Base-by-base conservation (phyloP, 164 flowering plant genomes). In the Vitis riparia region DNA sequence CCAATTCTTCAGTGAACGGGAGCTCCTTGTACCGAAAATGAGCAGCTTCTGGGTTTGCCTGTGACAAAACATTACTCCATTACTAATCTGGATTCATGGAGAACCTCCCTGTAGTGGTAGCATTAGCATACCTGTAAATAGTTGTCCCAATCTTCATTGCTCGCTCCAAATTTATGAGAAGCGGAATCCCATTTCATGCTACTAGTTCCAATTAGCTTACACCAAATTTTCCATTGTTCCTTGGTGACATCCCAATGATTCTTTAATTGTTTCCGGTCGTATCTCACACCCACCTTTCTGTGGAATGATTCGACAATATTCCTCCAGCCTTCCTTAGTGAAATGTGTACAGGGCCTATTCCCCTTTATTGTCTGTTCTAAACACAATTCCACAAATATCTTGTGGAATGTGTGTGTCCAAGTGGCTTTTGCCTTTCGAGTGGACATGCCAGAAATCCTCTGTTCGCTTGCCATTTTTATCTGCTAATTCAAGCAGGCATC, bases 241-340 rank as follows among this genome's bases (percentile, higher is more conserved):
- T 60, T 70, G 47, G 74, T 73, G 49, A 19, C 5, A 61, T 78
- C 81, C 77, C 77, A 81, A 16, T 81, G 84, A 73, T 75, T 81
- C 72, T 81, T 81, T 15, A 81, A n/a, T 62, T 81, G 81, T 32
- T 55, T 73, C 50, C 60, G 66, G n/a, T 67, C 75, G 50, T 75
- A 74, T 9, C 65, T 70, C 17, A 72, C 14, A 3, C 77, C 79
- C 2, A 75, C 16, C 63, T 63, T 73, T 12, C 49, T 17, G 15
- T 63, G 9, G 55, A 81, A 77, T 14, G 71, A 64, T 29, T 75
- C 75, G 11, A 67, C 32, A 70, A 81, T 55, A 55, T 72, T 75
- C 44, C 59, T 73, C 84, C 84, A 78, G 7, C 84, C 84, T 47
- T 70, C 79, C 67, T 57, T 75, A 27, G 51, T 81, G 58, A 81